These are phyloP conservation scores for Takashimella koratensis DNA, from an alignment of 1,284 basidiomycete species.

Conservation along the genomic window DNA sequence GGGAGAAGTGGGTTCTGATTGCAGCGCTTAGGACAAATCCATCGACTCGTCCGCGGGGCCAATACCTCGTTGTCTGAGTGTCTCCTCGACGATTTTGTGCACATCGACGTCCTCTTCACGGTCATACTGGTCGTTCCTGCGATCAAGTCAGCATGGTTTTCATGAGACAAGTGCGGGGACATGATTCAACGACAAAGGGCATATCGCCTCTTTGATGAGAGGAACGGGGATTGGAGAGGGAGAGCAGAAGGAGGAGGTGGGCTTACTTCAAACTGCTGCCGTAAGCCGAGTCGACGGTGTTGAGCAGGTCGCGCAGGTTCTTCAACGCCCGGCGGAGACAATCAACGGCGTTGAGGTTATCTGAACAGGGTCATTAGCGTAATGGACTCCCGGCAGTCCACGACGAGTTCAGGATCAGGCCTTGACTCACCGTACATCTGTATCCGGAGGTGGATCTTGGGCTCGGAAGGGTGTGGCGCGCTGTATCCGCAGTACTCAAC, in stretches of 20 bases:
- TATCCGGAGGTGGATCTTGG: slow-evolving; percentile 89
- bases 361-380: slow-evolving; percentile 52
- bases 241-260: neutral
- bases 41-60: slow-evolving; percentile 24
- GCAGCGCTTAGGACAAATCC: slow-evolving; percentile 4
- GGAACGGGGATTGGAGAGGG: neutral
- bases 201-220: too few relatives aligned
- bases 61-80: slow-evolving; percentile 32
- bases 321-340: slow-evolving; percentile 70
- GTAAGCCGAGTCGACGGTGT: slow-evolving; percentile 65
- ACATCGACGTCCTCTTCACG: slow-evolving; percentile 47
- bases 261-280: slow-evolving; percentile 55
- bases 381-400: neutral
- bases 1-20: too few relatives aligned
- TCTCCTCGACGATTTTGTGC: slow-evolving; percentile 36
- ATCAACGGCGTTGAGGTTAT: slow-evolving; percentile 70
- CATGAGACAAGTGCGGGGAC: too few relatives aligned
- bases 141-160: too few relatives aligned
- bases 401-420: neutral
- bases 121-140: slow-evolving; percentile 38
- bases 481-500: slow-evolving; percentile 99
- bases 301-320: slow-evolving; percentile 70
- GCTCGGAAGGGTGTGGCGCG: slow-evolving; percentile 93
- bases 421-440: slow-evolving; percentile 91
- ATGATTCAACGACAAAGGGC: too few relatives aligned